These are phyloP conservation scores for Fusarium bactridioides DNA, from an alignment of 2,329 filamentous ascomycete species.

Conservation along the genomic window DNA sequence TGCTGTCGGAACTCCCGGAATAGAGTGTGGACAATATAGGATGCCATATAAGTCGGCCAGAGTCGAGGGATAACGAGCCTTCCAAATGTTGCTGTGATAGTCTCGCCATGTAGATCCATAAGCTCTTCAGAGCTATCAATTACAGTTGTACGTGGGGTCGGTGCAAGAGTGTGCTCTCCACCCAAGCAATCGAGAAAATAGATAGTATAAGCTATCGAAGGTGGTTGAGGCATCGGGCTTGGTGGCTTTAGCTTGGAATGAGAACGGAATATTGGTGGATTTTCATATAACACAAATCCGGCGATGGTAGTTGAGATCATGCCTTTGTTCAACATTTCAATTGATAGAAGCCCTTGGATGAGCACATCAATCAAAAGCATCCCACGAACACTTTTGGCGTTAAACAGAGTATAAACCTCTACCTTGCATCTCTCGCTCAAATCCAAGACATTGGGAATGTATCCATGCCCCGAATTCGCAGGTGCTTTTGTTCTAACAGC, in stretches of 20 bases:
- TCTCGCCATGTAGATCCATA: background rate
- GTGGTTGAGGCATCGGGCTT: background rate
- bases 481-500: no score
- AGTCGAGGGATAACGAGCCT: background rate
- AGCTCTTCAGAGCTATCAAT: fast-evolving
- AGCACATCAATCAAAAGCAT: background rate
- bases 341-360: background rate
- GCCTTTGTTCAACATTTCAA: fast-evolving
- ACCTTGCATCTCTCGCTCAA: background rate
- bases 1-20: fast-evolving
- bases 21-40: background rate
- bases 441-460: fast-evolving
- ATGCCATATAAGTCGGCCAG: background rate
- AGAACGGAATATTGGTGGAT: fast-evolving
- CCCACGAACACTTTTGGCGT: background rate
- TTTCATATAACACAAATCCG: fast-evolving
- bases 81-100: background rate
- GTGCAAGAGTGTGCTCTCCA: fast-evolving
- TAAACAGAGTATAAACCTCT: background rate
- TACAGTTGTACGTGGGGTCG: no score
- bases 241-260: fast-evolving
- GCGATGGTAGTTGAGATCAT: fast-evolving
- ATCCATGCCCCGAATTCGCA: no score
- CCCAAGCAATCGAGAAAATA: fast-evolving
- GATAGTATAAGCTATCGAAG: background rate